Conservation (phyloP, 1,284 basidiomycete genomes). For the Tilletia caries region DNA sequence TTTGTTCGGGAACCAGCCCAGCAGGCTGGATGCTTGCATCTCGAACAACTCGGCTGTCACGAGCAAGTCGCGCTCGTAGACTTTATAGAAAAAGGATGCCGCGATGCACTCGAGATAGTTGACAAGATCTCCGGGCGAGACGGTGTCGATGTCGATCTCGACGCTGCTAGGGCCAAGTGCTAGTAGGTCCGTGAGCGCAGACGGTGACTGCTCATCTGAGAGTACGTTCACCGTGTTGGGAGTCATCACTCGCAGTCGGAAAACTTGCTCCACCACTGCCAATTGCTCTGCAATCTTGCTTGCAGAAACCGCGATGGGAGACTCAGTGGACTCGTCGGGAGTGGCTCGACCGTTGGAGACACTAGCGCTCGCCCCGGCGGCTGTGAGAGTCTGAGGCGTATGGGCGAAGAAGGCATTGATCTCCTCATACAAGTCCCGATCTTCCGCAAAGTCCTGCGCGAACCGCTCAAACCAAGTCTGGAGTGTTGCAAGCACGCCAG, state of each 20-base stretch:
- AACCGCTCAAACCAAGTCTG: conserved; percentile 42
- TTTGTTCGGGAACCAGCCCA: conserved; percentile 38
- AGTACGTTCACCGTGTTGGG: conserved; percentile 29
- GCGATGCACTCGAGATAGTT: conserved; percentile 48
- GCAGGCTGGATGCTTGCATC: conserved; percentile 28
- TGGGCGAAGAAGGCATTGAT: conserved; percentile 29
- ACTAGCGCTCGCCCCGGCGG: no score
- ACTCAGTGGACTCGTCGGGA: not conserved
- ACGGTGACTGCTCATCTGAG: not conserved
- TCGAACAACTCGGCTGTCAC: conserved; percentile 43
- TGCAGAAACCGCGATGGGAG: not conserved
- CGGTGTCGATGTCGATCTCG: conserved; percentile 38
- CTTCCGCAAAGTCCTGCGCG: conserved; percentile 47
- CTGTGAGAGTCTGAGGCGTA: not conserved
- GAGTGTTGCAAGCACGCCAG: conserved; percentile 37
- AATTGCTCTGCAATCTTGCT: conserved; percentile 28
- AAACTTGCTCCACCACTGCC: conserved; percentile 26
- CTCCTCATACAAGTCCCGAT: conserved; percentile 37
- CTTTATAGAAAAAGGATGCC: conserved; percentile 43
- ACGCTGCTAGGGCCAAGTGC: conserved; percentile 10
- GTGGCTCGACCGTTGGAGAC: no score
- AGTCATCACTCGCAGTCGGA: conserved; percentile 32
- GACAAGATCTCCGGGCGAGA: conserved; percentile 32
- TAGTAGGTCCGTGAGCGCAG: not conserved
- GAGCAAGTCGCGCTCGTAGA: conserved; percentile 41